Evolutionary conservation across 2,329 filamentous ascomycete species (phyloP).

Genomic region (Capronia epimyces): DNA sequence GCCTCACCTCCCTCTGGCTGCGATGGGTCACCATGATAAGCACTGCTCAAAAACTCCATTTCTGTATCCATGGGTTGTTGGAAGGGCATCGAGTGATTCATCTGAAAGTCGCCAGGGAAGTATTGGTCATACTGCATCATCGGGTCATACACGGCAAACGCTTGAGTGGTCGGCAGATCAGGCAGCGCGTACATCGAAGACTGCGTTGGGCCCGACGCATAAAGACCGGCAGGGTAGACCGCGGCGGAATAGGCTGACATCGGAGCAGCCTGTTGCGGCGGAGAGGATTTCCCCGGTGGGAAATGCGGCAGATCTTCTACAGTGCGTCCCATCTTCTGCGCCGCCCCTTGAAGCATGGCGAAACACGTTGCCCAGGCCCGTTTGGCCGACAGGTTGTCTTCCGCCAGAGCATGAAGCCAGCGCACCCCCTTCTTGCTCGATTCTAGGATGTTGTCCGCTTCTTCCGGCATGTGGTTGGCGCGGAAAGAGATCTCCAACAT

Average conservation of each 20-base stretch:
- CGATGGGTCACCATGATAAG: slow-evolving; percentile 21
- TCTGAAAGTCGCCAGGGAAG: slow-evolving; percentile 15
- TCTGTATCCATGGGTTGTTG: slow-evolving; percentile 22
- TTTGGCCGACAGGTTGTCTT: slow-evolving; percentile 36
- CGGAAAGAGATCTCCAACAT: slow-evolving; percentile 45
- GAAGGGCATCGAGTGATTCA: slow-evolving; percentile 13
- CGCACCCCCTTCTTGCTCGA: slow-evolving; percentile 40
- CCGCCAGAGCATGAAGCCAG: slow-evolving; percentile 41
- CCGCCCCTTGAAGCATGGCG: slow-evolving; percentile 34
- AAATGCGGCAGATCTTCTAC: slow-evolving; percentile 31
- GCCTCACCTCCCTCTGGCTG: slow-evolving; percentile 2
- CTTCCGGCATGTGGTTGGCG: slow-evolving; percentile 40
- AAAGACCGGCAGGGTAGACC: slow-evolving; percentile 2
- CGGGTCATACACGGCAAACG: slow-evolving; percentile 21
- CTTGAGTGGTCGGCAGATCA: slow-evolving; percentile 12
- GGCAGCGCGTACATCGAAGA: slow-evolving; percentile 15
- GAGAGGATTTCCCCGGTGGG: slow-evolving; percentile 17
- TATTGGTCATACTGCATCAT: slow-evolving; percentile 29
- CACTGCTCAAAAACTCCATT: slow-evolving; percentile 28
- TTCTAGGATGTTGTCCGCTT: slow-evolving; percentile 35
- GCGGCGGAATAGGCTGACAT: slow-evolving; percentile 11
- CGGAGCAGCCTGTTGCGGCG: slow-evolving; percentile 5
- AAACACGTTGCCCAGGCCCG: slow-evolving; percentile 43
- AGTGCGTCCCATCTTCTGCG: slow-evolving; percentile 32
- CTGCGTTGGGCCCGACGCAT: slow-evolving; percentile 5